Base-by-base conservation (phyloP, 23 red algal species). In the Gracilariopsis chorda region DNA sequence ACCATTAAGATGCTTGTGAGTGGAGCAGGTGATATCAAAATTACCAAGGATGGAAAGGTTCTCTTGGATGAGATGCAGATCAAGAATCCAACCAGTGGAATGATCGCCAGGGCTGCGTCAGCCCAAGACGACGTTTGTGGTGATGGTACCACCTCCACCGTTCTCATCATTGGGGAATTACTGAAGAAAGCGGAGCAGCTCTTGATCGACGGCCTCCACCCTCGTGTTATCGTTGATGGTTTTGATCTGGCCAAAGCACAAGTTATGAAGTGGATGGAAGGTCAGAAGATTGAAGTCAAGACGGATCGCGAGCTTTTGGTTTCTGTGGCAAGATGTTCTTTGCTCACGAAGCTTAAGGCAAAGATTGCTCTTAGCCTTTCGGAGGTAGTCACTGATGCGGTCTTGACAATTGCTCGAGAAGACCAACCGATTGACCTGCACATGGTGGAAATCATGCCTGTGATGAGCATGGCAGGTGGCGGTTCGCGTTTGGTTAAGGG, bases 61-160 rank as follows among this genome's bases (percentile, higher is more conserved):
- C 74, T 99, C 16, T 65, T 99, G 8, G 82, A 99, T 70, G 93
- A 99, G 55, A 99, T 99, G 97, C 92, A 99, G 78, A 99, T 99
- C 55, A 73, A 95, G 71, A 95, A 99, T 56, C 97, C 97, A 9
- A 99, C 97, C 21, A 94, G 93, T 68, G 59, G 83, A 9, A 84
- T 99, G 89, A 99, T 99, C 56, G 97, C 97, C 10, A 77, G 97
- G 27, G 88, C 93, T 34, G 94, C 97, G 45, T 95, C 97, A 0
- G 97, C 97, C 43, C 92, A 99, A 85, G 97, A 99, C 57, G 97
- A 99, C 56, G 77, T 95, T 32, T 90, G 83, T 32, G 97, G 97
- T 6, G 97, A 99, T 77, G 97, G 97, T 21, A 99, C 97, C 44
- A 99, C 97, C 37, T 94, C 82, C 7, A 90, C 91, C 16, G 97